A percentile compares a stretch with the other conserved stretches of the same genome.
phyloP scores from a whole-genome alignment of 2,329 filamentous ascomycete genomes.

The Phaeosphaeria sp. region DNA sequence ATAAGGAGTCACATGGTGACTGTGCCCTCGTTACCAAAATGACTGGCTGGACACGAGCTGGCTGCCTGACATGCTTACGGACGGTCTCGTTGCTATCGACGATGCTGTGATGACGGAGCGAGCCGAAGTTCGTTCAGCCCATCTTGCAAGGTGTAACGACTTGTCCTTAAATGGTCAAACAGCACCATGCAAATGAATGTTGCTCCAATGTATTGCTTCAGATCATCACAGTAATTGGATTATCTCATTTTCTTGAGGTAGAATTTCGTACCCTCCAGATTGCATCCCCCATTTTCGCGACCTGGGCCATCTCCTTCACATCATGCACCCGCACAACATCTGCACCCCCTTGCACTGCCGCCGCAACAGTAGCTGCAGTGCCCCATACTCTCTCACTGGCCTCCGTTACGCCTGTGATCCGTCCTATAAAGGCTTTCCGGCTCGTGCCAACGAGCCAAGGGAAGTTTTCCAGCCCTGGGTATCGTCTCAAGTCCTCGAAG shows the following conservation, averaged over 20 bases:
- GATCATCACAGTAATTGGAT: not conserved
- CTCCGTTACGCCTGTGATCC: constrained; percentile 75
- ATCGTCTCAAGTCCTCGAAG: constrained; percentile 63
- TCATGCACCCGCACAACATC: constrained; percentile 95
- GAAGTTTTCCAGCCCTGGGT: constrained; percentile 65
- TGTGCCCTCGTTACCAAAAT: not conserved
- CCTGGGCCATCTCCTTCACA: constrained; percentile 82
- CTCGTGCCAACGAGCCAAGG: constrained; percentile 92
- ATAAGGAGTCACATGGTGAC: constrained; percentile 2
- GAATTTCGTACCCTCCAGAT: constrained; percentile 73
- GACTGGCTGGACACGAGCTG: not conserved
- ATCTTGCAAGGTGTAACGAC: not conserved
- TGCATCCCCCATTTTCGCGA: constrained; percentile 89
- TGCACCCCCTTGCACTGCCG: constrained; percentile 83
- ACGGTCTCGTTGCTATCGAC: not conserved
- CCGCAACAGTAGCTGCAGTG: constrained; percentile 86
- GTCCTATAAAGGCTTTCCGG: constrained; percentile 87
- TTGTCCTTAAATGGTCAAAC: not conserved
- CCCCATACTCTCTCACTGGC: constrained; percentile 78
- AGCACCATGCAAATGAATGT: not conserved
- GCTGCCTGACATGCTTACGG: not conserved
- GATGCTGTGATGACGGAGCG: not conserved
- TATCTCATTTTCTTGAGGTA: too few relatives aligned
- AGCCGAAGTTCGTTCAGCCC: not conserved
- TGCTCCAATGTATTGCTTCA: not conserved